phyloP scores from a whole-genome alignment of 495 filamentous ascomycete genomes.

The Penicillium cataractarum region DNA sequence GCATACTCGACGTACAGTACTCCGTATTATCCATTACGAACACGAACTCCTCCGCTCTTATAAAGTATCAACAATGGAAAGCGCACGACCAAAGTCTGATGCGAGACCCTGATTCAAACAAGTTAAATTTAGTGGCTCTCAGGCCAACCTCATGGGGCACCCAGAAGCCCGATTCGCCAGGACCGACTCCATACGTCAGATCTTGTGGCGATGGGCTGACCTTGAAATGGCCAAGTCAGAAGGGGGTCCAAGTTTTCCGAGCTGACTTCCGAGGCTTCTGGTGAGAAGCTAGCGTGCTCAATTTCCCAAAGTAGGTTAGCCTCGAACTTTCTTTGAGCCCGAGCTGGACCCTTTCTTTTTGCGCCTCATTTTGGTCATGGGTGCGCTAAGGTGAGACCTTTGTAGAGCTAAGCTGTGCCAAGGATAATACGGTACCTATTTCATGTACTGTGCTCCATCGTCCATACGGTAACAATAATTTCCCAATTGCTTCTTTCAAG shows the following conservation, averaged over 20 bases:
- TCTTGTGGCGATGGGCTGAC: neutral
- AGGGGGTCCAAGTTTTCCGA: neutral
- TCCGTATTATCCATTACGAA: neutral
- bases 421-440: neutral
- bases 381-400: neutral
- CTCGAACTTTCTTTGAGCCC: neutral
- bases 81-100: neutral
- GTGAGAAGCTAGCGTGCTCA: neutral
- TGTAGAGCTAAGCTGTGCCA: neutral
- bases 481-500: neutral
- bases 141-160: neutral
- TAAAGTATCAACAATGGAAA: neutral
- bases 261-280: neutral
- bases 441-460: no score
- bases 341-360: slow-evolving; percentile 37
- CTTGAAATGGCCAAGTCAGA: neutral
- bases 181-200: neutral
- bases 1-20: neutral
- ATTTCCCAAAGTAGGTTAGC: neutral
- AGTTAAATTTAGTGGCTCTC: neutral
- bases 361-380: neutral
- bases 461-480: neutral
- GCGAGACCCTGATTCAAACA: neutral
- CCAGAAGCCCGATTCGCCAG: neutral
- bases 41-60: neutral